Base-by-base conservation (phyloP, 495 filamentous ascomycete genomes). In the Chaetomium fimeti region DNA sequence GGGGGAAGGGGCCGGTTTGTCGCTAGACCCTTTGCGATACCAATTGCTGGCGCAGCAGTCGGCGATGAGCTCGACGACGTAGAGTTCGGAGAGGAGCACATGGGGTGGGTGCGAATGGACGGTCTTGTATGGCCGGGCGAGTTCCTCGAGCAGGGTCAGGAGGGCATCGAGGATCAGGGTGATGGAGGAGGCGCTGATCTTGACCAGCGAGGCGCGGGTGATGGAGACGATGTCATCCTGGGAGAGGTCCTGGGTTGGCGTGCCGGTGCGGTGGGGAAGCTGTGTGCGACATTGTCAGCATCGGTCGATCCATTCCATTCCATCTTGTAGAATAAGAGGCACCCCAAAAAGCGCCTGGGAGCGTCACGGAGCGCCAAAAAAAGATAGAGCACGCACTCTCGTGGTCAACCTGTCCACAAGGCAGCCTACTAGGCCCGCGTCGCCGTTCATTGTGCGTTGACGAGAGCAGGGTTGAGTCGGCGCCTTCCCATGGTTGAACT, bases 231-330 rank as follows among this genome's bases (percentile, higher is more conserved):
- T 78, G 47, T 88, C 85, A 76, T 88, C 85, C 66, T 83, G 82
- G 68, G 79, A 76, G 65, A 87, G 81, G 66, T 85, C 81, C 64
- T 82, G 78, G 67, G 78, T 74, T 51, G 81, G 76, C 69, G 81
- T 84, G 67, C 86, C 86, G 61, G 86, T 88, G 63, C 84, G 81
- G 72, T 86, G 84, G 43, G 86, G 86, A 63, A 88, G 83, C 86
- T 88, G 72, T 38, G 61, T 64, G 5, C 11, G n/a, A 22, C n/a
- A 38, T 15, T 20, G 60, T 53, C 64, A 63, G 56, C 58, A 32
- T 13, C 22, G n/a, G n/a, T 22, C 9, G 22, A 40, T 25, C n/a
- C 13, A 11, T 36, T 22, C 29, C n/a, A 51, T 24, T 7, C 38
- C 9, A n/a, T 24, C 45, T 1, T 7, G 27, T 20, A 18, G 3